phyloP scores from a whole-genome alignment of 1,284 basidiomycete species.

The Fomitopsis palustris region DNA sequence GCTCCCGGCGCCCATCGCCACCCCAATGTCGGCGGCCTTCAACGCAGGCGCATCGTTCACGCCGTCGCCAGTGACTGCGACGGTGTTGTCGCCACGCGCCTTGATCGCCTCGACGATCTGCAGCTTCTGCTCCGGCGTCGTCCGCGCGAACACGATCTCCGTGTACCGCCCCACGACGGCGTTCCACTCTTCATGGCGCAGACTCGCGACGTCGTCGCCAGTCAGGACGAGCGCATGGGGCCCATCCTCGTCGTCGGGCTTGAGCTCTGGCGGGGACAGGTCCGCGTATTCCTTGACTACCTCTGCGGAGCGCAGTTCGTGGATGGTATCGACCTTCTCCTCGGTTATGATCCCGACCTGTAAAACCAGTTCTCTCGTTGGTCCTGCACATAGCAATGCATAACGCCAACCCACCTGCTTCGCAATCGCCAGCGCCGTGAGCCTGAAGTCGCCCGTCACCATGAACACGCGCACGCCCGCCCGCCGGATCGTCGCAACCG shows the following conservation, averaged over 20 bases:
- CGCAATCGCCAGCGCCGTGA: conserved; percentile 60
- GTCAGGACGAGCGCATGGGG: conserved; percentile 45
- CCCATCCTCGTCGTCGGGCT: conserved; percentile 22
- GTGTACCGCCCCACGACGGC: conserved; percentile 43
- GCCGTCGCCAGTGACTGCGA: conserved; percentile 62
- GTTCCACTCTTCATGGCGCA: conserved; percentile 47
- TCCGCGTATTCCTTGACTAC: conserved; percentile 11
- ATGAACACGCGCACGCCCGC: conserved; percentile 68
- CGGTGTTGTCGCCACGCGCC: conserved; percentile 41
- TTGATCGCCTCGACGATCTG: conserved; percentile 65
- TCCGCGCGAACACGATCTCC: conserved; percentile 73
- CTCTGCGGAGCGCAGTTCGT: conserved; percentile 29
- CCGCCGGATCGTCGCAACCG: conserved; percentile 44
- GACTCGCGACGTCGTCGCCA: conserved; percentile 47
- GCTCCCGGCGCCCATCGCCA: conserved; percentile 51
- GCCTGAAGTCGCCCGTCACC: conserved; percentile 64
- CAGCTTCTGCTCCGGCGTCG: conserved; percentile 72
- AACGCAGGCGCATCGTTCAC: conserved; percentile 69
- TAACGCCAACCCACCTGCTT: conserved; percentile 37
- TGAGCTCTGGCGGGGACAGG: conserved; percentile 22
- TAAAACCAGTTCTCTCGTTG: conserved; percentile 32
- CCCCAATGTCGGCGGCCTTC: conserved; percentile 53
- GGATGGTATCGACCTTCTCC: conserved; percentile 37
- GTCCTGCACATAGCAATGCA: conserved; percentile 37
- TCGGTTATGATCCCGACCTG: conserved; percentile 61